Base-by-base conservation (phyloP, 192 early-diverging fungal genomes). In the Piromyces sp. region DNA sequence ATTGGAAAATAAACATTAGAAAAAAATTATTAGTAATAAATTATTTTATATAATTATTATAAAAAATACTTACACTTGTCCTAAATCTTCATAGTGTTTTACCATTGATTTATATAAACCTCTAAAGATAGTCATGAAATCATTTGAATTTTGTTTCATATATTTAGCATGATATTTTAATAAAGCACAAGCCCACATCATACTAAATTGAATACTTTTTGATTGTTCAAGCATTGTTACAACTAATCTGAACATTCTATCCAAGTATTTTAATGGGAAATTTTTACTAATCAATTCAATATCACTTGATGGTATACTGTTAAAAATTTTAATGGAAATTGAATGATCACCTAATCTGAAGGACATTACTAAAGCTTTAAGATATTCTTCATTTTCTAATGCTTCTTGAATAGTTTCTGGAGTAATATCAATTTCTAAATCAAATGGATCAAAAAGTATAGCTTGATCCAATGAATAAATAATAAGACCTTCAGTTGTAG, bases 391-490 rank as follows among this genome's bases (percentile, higher is more conserved):
- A 30, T 89, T 88, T 7, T 30, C 30, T 30, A 96, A 85, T n/a
- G 93, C 91, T 80, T 91, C 93, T 30, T 92, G 81, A 30, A 97
- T 93, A 0, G 94, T 89, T 29, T 92, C 93, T 1, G 98, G 97
- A 2, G 97, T 98, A 33, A 99, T 95, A 84, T 97, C 94, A 36
- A 97, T 91, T 83, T 98, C 97, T 6, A 99, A 91, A 87, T 99
- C 96, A 86, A 96, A 98, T 29, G 98, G 98, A 86, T 99, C 98
- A 85, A 99, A 99, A 80, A 94, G 82, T 29, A 98, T 87, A 4
- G 90, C 89, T 79, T 98, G 95, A 84, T 99, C 98, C 38, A 99
- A 87, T 22, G 96, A 94, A 87, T 98, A 99, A 79, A 99, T 92
- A 81, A 98, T 82, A 30, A 99, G 86, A 13, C 98, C 98, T 81